Percentiles rank a stretch among this genome's conserved stretches.
These are phyloP conservation scores for Abortiporus biennis DNA, from an alignment of 1,284 basidiomycete genomes.

Conservation along the genomic window DNA sequence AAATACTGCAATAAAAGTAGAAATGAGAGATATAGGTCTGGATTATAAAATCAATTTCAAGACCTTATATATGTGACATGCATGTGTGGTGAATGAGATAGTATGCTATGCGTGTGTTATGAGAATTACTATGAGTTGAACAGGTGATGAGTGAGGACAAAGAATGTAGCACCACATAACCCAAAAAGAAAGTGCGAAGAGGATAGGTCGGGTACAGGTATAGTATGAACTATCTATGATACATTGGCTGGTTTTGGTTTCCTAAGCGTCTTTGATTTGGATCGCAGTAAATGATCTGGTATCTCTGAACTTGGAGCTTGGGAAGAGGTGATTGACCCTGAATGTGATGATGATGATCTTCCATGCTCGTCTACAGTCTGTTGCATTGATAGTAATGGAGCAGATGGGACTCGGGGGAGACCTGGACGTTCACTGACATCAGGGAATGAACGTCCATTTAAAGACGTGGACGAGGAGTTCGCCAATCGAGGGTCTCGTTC, in stretches of 20 bases:
- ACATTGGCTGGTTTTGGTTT: slow-evolving; percentile 3
- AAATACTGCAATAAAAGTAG: too few relatives aligned
- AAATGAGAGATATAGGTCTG: too few relatives aligned
- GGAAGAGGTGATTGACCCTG: not conserved
- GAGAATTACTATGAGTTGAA: too few relatives aligned
- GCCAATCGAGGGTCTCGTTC: slow-evolving; percentile 7
- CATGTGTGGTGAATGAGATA: too few relatives aligned
- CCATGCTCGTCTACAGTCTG: slow-evolving; percentile 4
- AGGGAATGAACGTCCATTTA: not conserved
- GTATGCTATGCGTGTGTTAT: too few relatives aligned
- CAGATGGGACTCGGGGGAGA: slow-evolving; percentile 20
- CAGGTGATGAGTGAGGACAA: too few relatives aligned
- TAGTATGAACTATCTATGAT: slow-evolving; percentile 5
- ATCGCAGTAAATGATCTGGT: not conserved
- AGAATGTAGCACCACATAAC: too few relatives aligned
- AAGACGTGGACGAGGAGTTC: not conserved
- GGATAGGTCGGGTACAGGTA: not conserved
- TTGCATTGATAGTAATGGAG: not conserved
- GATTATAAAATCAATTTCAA: too few relatives aligned
- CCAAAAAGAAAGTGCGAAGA: not conserved
- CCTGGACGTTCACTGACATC: slow-evolving; percentile 11
- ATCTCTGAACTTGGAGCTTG: not conserved
- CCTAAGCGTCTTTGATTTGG: slow-evolving; percentile 2
- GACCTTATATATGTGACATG: too few relatives aligned
- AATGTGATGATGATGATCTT: slow-evolving; percentile 3